Evolutionary conservation across 345 rosid genomes (phyloP), one percentile per base, ranked within the genome.

Genomic region (Toxicodendron radicans): DNA sequence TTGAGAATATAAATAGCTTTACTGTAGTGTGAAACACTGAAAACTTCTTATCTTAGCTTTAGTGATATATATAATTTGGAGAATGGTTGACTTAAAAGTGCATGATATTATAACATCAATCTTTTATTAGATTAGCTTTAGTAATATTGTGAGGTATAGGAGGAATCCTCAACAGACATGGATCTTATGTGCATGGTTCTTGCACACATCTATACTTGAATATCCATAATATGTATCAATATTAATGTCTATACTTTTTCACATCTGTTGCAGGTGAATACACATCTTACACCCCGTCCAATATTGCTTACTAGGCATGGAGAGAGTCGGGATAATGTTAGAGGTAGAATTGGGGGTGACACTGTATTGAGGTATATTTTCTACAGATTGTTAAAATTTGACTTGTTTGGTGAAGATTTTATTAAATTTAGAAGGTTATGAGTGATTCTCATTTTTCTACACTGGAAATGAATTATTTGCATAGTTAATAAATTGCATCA

Each of bases 301-400:
- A 96, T 96, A 82, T 81, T 96, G 74, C 94, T 96, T 62, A 96
- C 98, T 65, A 89, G 99, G 85, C 99, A 96, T 86, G 99, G 99
- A 63, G 98, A 96, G 87, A 96, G 99, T 81, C 83, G 86, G 80
- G 89, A 91, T 76, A 96, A 96, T 82, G 99, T 96, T 76, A 85
- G 99, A 84, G 97, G 95, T 74, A 89, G 97, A 85, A 93, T 91
- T 79, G 99, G 99, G 20, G 99, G 98, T 72, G 99, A 93, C 80
- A 83, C 90, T 70, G 86, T 85, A 48, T 64, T 93, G 70, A 96
- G 99, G 99, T 96, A 79, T 64, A 53, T 73, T 68, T 68, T 62
- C 8, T 14, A 59, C 30, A 18, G 23, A 57, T 21, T 54, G 21
- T 14, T 38, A 8, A 6, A 11, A 13, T 70, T 32, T 35, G 3